A percentile compares a stretch with the other conserved stretches of the same genome.
These are phyloP conservation scores for Rubia occidens DNA, from an alignment of 305 asterid genomes.

Conservation along the genomic window DNA sequence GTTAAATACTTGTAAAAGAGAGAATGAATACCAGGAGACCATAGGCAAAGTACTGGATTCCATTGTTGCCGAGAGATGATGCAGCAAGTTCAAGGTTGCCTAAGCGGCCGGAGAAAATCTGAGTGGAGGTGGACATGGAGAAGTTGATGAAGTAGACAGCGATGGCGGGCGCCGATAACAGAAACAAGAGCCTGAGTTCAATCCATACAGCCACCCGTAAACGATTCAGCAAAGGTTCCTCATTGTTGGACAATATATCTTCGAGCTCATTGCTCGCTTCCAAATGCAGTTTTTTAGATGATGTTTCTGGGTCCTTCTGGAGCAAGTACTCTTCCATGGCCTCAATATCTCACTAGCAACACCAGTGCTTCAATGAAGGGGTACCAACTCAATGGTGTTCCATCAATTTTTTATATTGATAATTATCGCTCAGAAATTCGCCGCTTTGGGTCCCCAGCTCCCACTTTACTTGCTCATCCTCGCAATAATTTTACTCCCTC, in stretches of 20 bases:
- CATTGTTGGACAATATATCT: neutral
- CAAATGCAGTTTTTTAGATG: neutral
- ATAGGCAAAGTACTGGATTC: neutral
- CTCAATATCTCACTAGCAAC: neutral
- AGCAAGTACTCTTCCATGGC: neutral
- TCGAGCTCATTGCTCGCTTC: neutral
- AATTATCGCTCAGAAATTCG: too few species aligned
- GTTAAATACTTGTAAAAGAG: too few species aligned
- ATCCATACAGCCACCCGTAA: neutral
- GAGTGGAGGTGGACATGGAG: conserved; percentile 1
- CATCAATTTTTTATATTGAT: neutral
- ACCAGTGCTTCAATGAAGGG: neutral
- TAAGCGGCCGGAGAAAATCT: neutral
- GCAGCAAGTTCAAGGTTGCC: neutral
- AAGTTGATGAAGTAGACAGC: neutral
- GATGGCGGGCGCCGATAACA: neutral
- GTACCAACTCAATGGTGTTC: neutral
- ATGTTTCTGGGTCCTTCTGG: neutral
- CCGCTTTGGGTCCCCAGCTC: too few species aligned
- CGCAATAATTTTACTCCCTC: too few species aligned
- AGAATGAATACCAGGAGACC: neutral
- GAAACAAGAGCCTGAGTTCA: neutral
- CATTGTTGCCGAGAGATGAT: neutral
- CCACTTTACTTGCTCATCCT: too few species aligned
- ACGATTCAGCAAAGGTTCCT: neutral